Conservation (phyloP, 2,329 filamentous ascomycete species). For the Pseudocercospora musae region DNA sequence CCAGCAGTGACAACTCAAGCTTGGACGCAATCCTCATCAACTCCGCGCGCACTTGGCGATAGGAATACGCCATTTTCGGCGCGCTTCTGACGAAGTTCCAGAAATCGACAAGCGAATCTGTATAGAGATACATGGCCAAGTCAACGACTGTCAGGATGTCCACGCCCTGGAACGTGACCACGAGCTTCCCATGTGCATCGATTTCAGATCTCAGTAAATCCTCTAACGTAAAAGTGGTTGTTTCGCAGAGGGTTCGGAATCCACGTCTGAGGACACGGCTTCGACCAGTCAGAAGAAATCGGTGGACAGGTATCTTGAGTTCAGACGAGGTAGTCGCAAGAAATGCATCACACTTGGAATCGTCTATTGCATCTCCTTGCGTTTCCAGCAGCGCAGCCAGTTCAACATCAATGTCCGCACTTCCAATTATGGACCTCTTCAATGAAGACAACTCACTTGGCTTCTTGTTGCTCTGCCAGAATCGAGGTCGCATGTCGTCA, state of each 20-base stretch:
- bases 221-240: constrained; percentile 54
- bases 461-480: constrained; percentile 47
- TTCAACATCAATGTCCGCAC: constrained; percentile 64
- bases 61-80: constrained; percentile 64
- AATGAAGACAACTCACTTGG: constrained; percentile 49
- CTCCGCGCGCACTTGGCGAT: constrained; percentile 75
- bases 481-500: constrained; percentile 45
- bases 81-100: constrained; percentile 76
- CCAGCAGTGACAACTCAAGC: constrained; percentile 68
- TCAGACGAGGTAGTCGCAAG: constrained; percentile 60
- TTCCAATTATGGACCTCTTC: constrained; percentile 59
- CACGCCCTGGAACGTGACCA: constrained; percentile 65
- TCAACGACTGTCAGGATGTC: constrained; percentile 80
- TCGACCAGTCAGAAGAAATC: constrained; percentile 73
- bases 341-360: constrained; percentile 44
- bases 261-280: constrained; percentile 65
- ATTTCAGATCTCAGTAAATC: constrained; percentile 60
- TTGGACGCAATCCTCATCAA: constrained; percentile 79
- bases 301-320: constrained; percentile 73
- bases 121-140: constrained; percentile 74
- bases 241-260: constrained; percentile 56
- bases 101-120: constrained; percentile 74
- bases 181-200: constrained; percentile 48
- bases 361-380: constrained; percentile 36
- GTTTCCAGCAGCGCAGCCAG: constrained; percentile 49